phyloP scores from a whole-genome alignment of 1,139 yeast genomes.

The Candida sp. region DNA sequence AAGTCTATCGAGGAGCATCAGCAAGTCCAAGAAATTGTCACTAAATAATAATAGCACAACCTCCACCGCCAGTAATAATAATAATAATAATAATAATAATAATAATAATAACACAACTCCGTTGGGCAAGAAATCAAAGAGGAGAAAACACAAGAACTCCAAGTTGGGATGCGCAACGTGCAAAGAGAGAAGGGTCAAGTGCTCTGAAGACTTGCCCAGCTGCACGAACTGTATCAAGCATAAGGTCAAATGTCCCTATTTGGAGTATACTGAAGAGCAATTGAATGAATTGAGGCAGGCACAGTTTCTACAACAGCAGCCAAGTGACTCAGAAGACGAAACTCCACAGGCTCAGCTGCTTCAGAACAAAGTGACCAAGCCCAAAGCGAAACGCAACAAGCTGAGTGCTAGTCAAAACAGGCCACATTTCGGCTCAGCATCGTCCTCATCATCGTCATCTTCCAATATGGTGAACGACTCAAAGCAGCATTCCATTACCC shows the following conservation, averaged over 20 bases:
- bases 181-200: slow-evolving; percentile 47
- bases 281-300: slow-evolving; percentile 31
- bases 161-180: slow-evolving; percentile 49
- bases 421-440: background rate
- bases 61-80: background rate
- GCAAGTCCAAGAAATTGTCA: background rate
- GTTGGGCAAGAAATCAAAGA: slow-evolving; percentile 15
- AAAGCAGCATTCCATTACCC: slow-evolving; percentile 20
- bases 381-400: background rate
- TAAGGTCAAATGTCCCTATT: slow-evolving; percentile 44
- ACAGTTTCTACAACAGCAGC: slow-evolving; percentile 15
- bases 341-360: slow-evolving; percentile 5
- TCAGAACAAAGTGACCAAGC: background rate
- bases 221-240: slow-evolving; percentile 48
- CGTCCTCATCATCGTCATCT: background rate
- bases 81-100: background rate
- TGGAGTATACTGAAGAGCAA: slow-evolving; percentile 39
- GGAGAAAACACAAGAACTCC: slow-evolving; percentile 37
- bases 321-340: slow-evolving; percentile 9
- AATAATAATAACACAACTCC: background rate
- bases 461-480: background rate
- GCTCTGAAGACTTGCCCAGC: slow-evolving; percentile 46
- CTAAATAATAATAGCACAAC: background rate
- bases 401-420: background rate
- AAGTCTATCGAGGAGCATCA: background rate